Evolutionary conservation across 257 asterid genomes (phyloP), one percentile per base, ranked within the genome.

Genomic region (Solanum pennellii): DNA sequence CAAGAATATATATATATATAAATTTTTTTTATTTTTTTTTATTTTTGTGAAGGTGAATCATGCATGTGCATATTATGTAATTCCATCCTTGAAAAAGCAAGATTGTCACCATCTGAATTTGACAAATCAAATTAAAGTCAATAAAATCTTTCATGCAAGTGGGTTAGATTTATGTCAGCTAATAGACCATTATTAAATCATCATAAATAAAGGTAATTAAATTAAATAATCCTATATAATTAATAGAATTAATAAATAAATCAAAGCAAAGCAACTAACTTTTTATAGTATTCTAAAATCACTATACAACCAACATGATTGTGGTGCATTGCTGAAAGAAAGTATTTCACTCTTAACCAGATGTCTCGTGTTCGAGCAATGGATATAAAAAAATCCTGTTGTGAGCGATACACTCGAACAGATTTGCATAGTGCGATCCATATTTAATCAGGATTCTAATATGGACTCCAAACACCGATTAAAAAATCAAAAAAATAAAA

Each of bases 31-130:
- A n/a, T n/a, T n/a, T n/a, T n/a, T n/a, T n/a, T n/a, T 33, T 33
- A 33, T 33, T 33, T 33, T 49, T 59, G 25, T 83, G 87, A 87
- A 86, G 76, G 65, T 37, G 77, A 84, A 91, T 83, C 15, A 65
- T 80, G 85, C 68, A 80, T 47, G 85, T 80, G 65, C 49, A 73
- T 73, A 44, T 47, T 80, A 47, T 42, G 68, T 29, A 42, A 71
- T 47, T 80, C 68, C 68, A 80, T 47, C 68, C 29, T 80, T 80
- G 7, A 52, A 1, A 52, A 31, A 27, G 68, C 68, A 27, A 80
- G 85, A 80, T 80, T 47, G 85, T 80, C 85, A 47, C 20, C 44
- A 29, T 59, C 68, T 80, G 68, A 80, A 80, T 47, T 47, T 80
- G 85, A 52, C 85, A 80, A 80, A 80, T 80, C 68, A 47, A 29